A percentile compares a stretch with the other conserved stretches of the same genome.
phyloP scores from a whole-genome alignment of 2,329 filamentous ascomycete genomes.

The Fusarium buharicum region DNA sequence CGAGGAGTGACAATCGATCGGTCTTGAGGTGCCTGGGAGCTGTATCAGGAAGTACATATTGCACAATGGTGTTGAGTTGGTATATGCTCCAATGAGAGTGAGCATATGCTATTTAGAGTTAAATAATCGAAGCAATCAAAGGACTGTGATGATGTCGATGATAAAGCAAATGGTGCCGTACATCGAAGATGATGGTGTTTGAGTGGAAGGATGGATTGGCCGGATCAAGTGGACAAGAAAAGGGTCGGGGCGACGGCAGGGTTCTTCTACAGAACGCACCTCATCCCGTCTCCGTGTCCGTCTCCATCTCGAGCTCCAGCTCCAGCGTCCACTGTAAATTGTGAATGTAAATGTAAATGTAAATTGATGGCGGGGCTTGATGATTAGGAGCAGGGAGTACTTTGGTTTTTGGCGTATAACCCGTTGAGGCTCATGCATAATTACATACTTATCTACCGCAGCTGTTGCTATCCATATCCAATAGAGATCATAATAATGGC shows the following conservation, averaged over 20 bases:
- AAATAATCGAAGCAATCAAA: background rate
- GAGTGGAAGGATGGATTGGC: slow-evolving; percentile 26
- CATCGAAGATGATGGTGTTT: slow-evolving; percentile 24
- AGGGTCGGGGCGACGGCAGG: slow-evolving; percentile 38
- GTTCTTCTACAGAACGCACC: slow-evolving; percentile 28
- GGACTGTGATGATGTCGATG: slow-evolving; percentile 26
- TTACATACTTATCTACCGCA: too few species aligned
- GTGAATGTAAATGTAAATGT: background rate
- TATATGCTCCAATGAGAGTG: background rate
- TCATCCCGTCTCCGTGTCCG: background rate
- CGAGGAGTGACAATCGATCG: slow-evolving; percentile 9
- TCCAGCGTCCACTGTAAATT: slow-evolving; percentile 23
- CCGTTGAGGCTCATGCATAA: background rate
- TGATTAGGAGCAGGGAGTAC: slow-evolving; percentile 5
- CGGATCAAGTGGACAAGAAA: slow-evolving; percentile 32
- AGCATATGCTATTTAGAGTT: background rate
- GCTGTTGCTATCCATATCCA: too few species aligned
- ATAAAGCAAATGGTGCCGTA: slow-evolving; percentile 19
- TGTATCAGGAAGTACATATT: slow-evolving; percentile 1
- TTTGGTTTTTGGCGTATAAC: slow-evolving; percentile 6
- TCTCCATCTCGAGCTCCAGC: background rate
- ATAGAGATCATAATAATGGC: too few species aligned
- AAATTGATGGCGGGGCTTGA: slow-evolving; percentile 35
- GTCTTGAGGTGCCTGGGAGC: background rate
- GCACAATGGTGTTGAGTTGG: background rate